Conservation (phyloP, 2,329 filamentous ascomycete species). For the Cytospora mali region DNA sequence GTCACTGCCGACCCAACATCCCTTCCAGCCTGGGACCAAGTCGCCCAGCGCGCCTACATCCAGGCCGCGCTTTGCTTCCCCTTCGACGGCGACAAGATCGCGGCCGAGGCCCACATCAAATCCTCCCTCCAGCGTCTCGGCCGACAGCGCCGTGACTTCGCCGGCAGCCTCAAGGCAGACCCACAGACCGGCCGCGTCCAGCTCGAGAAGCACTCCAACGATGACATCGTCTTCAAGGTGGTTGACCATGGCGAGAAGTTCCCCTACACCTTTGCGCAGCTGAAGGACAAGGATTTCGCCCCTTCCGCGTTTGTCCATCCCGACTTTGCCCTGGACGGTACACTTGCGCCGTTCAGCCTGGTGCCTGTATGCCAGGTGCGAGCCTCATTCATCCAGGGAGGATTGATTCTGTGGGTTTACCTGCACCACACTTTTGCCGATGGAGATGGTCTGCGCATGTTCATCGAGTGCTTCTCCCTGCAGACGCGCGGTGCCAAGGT, state of each 20-base stretch:
- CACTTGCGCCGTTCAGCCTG: constrained; percentile 26
- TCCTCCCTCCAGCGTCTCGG: constrained; percentile 30
- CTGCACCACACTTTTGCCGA: constrained; percentile 48
- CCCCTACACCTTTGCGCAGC: constrained; percentile 34
- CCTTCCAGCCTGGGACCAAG: background rate
- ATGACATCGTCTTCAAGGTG: constrained; percentile 32
- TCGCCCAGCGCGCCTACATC: background rate
- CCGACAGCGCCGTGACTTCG: constrained; percentile 34
- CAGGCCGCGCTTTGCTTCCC: constrained; percentile 33
- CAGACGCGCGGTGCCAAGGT: constrained; percentile 35
- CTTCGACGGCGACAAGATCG: constrained; percentile 22
- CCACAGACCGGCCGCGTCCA: constrained; percentile 7
- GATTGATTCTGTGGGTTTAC: constrained; percentile 44
- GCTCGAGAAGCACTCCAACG: constrained; percentile 30
- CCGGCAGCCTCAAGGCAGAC: constrained; percentile 28
- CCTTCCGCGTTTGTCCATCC: constrained; percentile 36
- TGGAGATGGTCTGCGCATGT: constrained; percentile 43
- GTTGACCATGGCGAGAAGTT: constrained; percentile 31
- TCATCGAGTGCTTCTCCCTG: constrained; percentile 43
- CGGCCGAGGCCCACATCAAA: constrained; percentile 28
- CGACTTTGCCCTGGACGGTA: constrained; percentile 29
- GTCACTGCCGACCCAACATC: background rate
- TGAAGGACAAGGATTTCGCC: constrained; percentile 36
- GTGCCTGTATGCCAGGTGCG: constrained; percentile 44
- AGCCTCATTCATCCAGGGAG: constrained; percentile 43